These are phyloP conservation scores for Colletotrichum incanum DNA, from an alignment of 2,329 filamentous ascomycete genomes.

Conservation along the genomic window DNA sequence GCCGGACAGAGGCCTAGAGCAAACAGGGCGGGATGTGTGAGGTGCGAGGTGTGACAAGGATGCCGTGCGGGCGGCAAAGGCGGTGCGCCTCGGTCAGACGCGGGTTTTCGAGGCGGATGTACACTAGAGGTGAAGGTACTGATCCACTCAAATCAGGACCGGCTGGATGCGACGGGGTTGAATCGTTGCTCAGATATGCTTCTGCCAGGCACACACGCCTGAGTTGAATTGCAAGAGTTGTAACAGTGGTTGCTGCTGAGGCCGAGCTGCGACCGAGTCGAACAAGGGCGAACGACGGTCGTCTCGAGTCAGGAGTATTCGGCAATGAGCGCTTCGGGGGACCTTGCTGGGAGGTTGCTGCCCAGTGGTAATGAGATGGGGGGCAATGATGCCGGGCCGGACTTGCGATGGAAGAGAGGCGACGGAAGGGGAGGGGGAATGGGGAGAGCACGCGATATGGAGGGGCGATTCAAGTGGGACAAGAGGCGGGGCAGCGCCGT, in stretches of 20 bases:
- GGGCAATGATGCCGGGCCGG: constrained; percentile 5
- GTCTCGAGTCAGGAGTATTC: constrained; percentile 30
- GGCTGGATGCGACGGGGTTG: background rate
- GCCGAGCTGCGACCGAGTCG: constrained; percentile 27
- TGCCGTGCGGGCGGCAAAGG: constrained; percentile 35
- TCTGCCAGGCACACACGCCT: background rate
- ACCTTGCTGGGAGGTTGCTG: constrained; percentile 6
- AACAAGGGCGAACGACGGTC: background rate
- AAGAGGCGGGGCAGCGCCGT: constrained; percentile 24
- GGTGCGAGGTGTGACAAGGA: constrained; percentile 16
- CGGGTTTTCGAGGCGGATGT: constrained; percentile 20
- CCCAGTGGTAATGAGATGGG: background rate
- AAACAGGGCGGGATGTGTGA: background rate
- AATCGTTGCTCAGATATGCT: background rate
- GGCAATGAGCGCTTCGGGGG: background rate
- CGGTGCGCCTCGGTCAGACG: constrained; percentile 39
- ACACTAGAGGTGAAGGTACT: constrained; percentile 1
- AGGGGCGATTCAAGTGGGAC: background rate
- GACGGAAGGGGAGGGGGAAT: background rate
- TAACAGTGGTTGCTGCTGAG: constrained; percentile 9
- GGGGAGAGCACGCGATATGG: constrained; percentile 14
- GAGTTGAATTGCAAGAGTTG: background rate
- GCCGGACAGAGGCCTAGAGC: background rate
- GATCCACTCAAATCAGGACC: background rate
- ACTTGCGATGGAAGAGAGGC: background rate